Evolutionary conservation across 768 basidiomycete species (phyloP).

Genomic region (Kwoniella sp.): DNA sequence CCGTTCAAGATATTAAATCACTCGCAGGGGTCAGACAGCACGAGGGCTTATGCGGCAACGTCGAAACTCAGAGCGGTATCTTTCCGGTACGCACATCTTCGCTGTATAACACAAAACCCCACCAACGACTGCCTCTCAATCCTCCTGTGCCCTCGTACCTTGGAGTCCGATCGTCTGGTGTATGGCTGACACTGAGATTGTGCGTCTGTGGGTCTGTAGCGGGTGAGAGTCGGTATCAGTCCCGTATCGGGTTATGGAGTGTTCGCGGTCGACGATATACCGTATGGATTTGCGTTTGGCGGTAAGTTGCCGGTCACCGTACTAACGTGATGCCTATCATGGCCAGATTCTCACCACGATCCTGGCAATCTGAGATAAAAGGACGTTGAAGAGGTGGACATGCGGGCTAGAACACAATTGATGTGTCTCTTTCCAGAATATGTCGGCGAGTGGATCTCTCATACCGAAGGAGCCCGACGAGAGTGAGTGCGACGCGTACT

Average conservation of each 20-base stretch:
- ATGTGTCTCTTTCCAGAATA: conserved; percentile 15
- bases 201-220: neutral
- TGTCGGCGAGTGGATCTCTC: conserved; percentile 19
- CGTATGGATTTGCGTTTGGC: conserved; percentile 5
- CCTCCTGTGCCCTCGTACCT: no score
- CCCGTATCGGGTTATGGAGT: conserved; percentile 24
- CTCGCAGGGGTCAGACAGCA: neutral
- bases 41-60: conserved; percentile 5
- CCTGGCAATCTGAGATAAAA: no score
- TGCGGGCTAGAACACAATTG: neutral
- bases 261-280: conserved; percentile 21
- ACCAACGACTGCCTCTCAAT: no score
- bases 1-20: neutral
- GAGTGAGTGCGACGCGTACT: conserved; percentile 14
- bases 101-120: no score
- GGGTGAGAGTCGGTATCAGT: conserved; percentile 19
- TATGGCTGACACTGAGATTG: neutral
- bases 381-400: no score
- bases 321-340: no score
- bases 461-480: conserved; percentile 13
- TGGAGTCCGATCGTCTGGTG: no score
- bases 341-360: no score
- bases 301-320: conserved; percentile 20
- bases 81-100: conserved; percentile 9
- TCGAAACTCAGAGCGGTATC: conserved; percentile 10